Evolutionary conservation across 805 yeast species (phyloP), one percentile per base, ranked within the genome.

Genomic region (Trichomonascus vanleenenianus): DNA sequence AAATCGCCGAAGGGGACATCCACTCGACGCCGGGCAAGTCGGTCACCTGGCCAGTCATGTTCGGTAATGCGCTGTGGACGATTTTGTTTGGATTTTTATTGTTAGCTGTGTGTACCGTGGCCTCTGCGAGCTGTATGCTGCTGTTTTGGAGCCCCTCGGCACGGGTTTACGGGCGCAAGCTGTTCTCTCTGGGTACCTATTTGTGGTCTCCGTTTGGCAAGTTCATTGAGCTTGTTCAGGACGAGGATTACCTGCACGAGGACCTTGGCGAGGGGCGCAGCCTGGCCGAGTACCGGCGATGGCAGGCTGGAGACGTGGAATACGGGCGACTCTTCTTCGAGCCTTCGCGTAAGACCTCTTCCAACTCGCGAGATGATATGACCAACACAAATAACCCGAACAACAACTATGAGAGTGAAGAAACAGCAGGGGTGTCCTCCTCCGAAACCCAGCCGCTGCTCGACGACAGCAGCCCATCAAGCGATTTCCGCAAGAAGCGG

Each of bases 261-360:
- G 98, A 91, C 62, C 84, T 81, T 40, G 79, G 88, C 55, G 94
- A 85, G 57, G 97, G 97, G 15, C 75, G 91, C 30, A 76, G 89
- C 3, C 70, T 87, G 7, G 79, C 81, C 15, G 97, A 89, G 62
- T 93, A 86, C 59, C 81, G 83, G 52, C 72, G 81, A 49, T 91
- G 98, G 98, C 82, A 94, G 59, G 73, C 80, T 3, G 76, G 77
- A 43, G 72, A 72, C 25, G 83, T 84, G 49, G 81, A 79, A 50
- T 84, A 81, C 52, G 87, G 88, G 1, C 65, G 86, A 30, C 71
- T 89, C 35, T 88, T 89, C 57, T 91, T 86, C 56, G 86, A 87
- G 2, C 86, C 89, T 7, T 75, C 79, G 12, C 27, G 27, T 33
- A 40, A 5, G 40, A 40, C 2, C 30, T 25, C 50, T 55, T 15